These are phyloP conservation scores for Botrytis elliptica DNA, from an alignment of 2,329 filamentous ascomycete species.

Conservation along the genomic window DNA sequence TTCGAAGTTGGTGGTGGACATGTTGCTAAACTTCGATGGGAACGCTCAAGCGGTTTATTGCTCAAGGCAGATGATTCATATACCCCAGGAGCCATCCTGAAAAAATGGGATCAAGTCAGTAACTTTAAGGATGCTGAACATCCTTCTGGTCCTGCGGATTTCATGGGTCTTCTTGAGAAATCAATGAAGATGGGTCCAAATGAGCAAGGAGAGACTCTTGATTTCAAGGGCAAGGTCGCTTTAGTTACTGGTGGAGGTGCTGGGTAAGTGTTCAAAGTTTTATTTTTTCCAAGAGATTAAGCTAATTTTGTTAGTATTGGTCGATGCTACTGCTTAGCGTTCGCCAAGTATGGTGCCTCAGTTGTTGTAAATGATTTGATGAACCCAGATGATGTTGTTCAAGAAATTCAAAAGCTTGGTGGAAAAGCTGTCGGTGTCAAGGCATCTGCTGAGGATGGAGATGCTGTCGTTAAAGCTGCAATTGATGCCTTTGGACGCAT, in stretches of 20 bases:
- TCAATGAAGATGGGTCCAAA: slow-evolving; percentile 75
- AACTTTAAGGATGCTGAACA: slow-evolving; percentile 85
- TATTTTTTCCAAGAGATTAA: background rate
- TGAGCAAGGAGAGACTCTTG: slow-evolving; percentile 68
- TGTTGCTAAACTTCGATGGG: slow-evolving; percentile 91
- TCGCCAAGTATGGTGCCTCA: slow-evolving; percentile 78
- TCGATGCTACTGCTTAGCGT: slow-evolving; percentile 83
- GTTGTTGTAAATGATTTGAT: slow-evolving; percentile 96
- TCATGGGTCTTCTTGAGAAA: slow-evolving; percentile 79
- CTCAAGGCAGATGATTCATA: slow-evolving; percentile 86
- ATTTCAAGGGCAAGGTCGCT: slow-evolving; percentile 82
- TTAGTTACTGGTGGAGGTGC: slow-evolving; percentile 85
- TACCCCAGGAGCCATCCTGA: slow-evolving; percentile 82
- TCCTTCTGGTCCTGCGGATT: slow-evolving; percentile 82
- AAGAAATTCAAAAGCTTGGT: slow-evolving; percentile 86
- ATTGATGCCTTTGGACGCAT: slow-evolving; percentile 92
- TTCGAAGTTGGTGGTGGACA: slow-evolving; percentile 94
- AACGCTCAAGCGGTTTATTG: slow-evolving; percentile 84
- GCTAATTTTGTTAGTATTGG: slow-evolving; percentile 61
- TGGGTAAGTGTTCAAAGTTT: slow-evolving; percentile 50
- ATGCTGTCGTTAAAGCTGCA: slow-evolving; percentile 84
- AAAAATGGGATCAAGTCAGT: slow-evolving; percentile 84
- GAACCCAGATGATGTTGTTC: slow-evolving; percentile 85
- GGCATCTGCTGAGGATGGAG: slow-evolving; percentile 89
- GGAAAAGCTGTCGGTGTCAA: slow-evolving; percentile 92